Base-by-base conservation (phyloP, 495 filamentous ascomycete genomes). In the Pseudomonodictys pantanalensis region DNA sequence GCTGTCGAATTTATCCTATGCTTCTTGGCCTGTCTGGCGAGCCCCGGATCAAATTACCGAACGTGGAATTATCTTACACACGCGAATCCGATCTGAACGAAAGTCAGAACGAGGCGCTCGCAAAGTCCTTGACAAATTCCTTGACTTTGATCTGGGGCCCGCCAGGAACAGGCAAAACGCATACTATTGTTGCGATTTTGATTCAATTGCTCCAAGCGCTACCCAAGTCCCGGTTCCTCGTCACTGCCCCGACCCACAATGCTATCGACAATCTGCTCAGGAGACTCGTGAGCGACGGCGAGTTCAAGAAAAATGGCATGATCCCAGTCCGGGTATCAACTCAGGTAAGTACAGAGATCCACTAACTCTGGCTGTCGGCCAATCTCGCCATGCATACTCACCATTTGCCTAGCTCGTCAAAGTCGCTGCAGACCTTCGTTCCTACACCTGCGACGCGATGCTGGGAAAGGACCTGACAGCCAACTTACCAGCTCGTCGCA, bases 131-230 rank as follows among this genome's bases (percentile, higher is more conserved):
- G 26, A 64, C 24, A 2, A 56, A 63, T 23, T 68, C 72, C 3
- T 52, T 81, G 35, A 75, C 71, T 11, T 78, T 75, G 38, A 62
- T 80, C 0, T 81, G 79, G 79, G 79, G 79, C 0, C 79, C 79
- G 1, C 79, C 79, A 0, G 79, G 79, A 3, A 81, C 79, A 1
- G 79, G 79, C 6, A 81, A 81, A 61, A 81, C 79, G 1, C 68
- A 77, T 43, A 81, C 79, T 10, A 73, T 80, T 22, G 77, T 79
- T 5, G 69, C 67, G 8, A 76, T 81, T 24, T 65, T 81, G 32
- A 48, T 70, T 24, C 65, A 71, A 17, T 66, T 81, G 23, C 69
- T 74, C 12, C 28, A 44, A 0, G 56, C 53, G 20, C 54, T 71
- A n/a, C 52, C 62, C 1, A 59, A 65, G 1, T 56, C 46, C 18